Evolutionary conservation across 495 filamentous ascomycete genomes (phyloP).

Genomic region (Oidiodendron maius): DNA sequence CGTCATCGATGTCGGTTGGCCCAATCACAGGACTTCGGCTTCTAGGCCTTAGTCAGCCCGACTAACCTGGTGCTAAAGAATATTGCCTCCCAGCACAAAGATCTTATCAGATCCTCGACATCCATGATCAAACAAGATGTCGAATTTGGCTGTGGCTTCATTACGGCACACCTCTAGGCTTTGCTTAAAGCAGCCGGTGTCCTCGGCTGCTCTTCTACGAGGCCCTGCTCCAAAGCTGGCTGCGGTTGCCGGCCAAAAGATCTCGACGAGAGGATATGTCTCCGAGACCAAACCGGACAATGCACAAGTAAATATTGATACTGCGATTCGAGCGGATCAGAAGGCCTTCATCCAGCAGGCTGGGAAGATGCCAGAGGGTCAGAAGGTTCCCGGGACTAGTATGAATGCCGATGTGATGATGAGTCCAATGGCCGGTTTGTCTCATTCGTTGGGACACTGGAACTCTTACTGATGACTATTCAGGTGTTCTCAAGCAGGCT

Average conservation of each 20-base stretch:
- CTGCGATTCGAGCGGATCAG: conserved; percentile 77
- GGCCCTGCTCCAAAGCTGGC: conserved; percentile 38
- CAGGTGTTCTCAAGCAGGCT: conserved; percentile 83
- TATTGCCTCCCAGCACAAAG: conserved; percentile 9
- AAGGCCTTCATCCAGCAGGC: conserved; percentile 70
- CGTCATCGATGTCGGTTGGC: too few species aligned
- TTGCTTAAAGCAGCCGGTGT: conserved; percentile 47
- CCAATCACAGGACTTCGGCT: too few species aligned
- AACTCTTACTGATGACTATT: conserved; percentile 11
- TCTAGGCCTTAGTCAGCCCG: too few species aligned
- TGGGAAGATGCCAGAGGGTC: conserved; percentile 54
- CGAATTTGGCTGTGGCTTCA: conserved; percentile 61
- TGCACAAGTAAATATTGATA: conserved; percentile 79
- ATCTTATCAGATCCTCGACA: conserved; percentile 17
- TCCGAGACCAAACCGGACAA: conserved; percentile 73
- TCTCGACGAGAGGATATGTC: conserved; percentile 61
- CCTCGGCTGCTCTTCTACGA: conserved; percentile 40
- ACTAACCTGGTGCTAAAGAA: too few species aligned
- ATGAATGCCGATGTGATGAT: conserved; percentile 60
- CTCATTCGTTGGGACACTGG: conserved; percentile 4
- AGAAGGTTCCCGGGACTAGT: conserved; percentile 53
- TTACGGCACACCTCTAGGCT: conserved; percentile 75
- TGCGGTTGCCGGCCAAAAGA: conserved; percentile 13
- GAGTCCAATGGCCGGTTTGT: conserved; percentile 69
- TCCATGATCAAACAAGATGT: conserved; percentile 49